A percentile compares a stretch with the other conserved stretches of the same genome.
These are phyloP conservation scores for Hypoxylon sp. DNA, from an alignment of 2,329 filamentous ascomycete species.

Conservation along the genomic window DNA sequence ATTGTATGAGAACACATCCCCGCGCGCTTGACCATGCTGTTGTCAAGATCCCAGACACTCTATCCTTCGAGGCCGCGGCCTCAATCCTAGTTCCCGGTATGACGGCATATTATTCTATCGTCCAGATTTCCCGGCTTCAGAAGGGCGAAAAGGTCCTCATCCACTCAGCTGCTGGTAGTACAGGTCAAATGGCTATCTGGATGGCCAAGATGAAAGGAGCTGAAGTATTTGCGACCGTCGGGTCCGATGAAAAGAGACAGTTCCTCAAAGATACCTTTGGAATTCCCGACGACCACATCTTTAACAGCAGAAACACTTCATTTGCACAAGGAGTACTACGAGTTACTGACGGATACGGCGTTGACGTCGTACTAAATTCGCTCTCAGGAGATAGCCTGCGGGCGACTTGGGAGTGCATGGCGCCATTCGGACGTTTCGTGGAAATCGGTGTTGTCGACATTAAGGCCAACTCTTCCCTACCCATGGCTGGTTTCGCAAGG, in stretches of 20 bases:
- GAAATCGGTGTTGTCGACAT: constrained; percentile 58
- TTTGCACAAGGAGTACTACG: constrained; percentile 53
- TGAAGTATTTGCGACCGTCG: constrained; percentile 52
- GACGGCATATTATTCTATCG: constrained; percentile 38
- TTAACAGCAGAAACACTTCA: constrained; percentile 52
- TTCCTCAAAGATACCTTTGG: constrained; percentile 52
- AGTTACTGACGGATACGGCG: constrained; percentile 52
- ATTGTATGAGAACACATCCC: constrained; percentile 36
- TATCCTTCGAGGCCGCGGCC: constrained; percentile 32
- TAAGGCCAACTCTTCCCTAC: constrained; percentile 55
- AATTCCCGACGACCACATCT: constrained; percentile 54
- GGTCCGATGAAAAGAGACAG: constrained; percentile 53
- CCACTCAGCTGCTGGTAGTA: constrained; percentile 37
- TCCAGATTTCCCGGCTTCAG: constrained; percentile 25
- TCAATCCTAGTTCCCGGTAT: constrained; percentile 26
- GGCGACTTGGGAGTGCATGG: constrained; percentile 56
- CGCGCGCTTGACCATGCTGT: constrained; percentile 28
- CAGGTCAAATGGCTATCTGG: constrained; percentile 36
- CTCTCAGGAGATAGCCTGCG: constrained; percentile 53
- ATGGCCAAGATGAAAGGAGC: constrained; percentile 37
- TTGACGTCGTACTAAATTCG: constrained; percentile 56
- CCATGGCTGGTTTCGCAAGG: constrained; percentile 58
- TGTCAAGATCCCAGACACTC: constrained; percentile 33
- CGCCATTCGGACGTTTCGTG: constrained; percentile 56
- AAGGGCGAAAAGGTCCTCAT: constrained; percentile 38